Evolutionary conservation across 169 alveolate genomes (phyloP), one percentile per base, ranked within the genome.

Genomic region (Plasmodium sp.): DNA sequence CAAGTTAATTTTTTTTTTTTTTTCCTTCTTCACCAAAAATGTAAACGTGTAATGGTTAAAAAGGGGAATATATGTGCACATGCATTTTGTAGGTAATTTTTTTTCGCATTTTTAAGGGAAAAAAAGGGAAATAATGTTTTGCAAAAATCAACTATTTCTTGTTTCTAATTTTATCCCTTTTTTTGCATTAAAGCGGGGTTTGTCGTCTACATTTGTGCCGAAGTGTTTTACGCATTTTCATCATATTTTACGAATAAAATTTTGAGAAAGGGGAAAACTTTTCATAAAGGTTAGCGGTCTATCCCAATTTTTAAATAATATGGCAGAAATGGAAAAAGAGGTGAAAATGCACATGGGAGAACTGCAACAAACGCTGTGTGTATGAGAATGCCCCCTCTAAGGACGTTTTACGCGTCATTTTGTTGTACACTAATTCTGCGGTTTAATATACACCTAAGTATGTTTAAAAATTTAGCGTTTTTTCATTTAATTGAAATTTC

Each of bases 101-200:
- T 82, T 82, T 58, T 82, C 41, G 56, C 43, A 56, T 43, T 82
- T 51, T 31, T 73, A 82, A 82, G 39, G 43, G 16, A 54, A 82
- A 81, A 81, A 81, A 58, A 58, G 81, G 80, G 41, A 82, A 82
- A 82, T 82, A 56, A 81, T 39, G 56, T 18, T 16, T 58, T 82
- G 56, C 34, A 82, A 71, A 82, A 51, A 81, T 48, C 2, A 80
- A 54, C 56, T 54, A 10, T 82, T 82, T 82, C 56, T 82, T 43
- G 18, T 18, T 82, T 82, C 71, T 18, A 82, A 82, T 16, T 48
- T 9, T 81, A 48, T 14, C 43, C 54, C 71, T 31, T 82, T 67
- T 67, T n/a, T 67, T 22, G 77, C 43, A 82, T 56, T 14, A 82
- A 14, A 51, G 43, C 72, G 43, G 36, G 56, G 33, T 51, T 16